These are phyloP conservation scores for Rutstroemia sp. DNA, from an alignment of 2,329 filamentous ascomycete species.

Conservation along the genomic window DNA sequence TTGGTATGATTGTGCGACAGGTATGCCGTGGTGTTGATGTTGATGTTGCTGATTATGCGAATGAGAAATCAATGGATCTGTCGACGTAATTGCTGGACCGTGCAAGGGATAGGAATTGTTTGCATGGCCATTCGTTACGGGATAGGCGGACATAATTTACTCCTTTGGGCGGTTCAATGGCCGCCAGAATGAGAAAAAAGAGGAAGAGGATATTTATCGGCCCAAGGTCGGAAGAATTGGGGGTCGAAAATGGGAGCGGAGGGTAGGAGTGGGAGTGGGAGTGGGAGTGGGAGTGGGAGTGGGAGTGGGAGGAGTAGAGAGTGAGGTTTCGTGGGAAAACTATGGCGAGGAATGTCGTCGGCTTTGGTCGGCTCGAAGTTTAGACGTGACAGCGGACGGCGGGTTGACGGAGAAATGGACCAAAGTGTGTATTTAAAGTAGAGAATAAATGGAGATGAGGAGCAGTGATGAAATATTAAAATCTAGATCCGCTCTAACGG, in stretches of 20 bases:
- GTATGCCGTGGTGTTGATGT: not conserved
- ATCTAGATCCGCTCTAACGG: too few species aligned
- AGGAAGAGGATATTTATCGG: conserved; percentile 4
- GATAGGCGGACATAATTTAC: conserved; percentile 10
- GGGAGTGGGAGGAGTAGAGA: too few species aligned
- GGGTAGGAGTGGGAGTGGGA: too few species aligned
- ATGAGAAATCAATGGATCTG: conserved; percentile 7
- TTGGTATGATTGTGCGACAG: conserved; percentile 5
- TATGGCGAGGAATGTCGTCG: too few species aligned
- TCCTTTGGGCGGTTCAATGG: not conserved
- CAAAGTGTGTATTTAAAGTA: too few species aligned
- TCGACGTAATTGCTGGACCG: conserved; percentile 5
- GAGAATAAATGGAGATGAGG: too few species aligned
- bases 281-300: too few species aligned
- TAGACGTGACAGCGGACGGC: too few species aligned
- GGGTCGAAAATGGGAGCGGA: not conserved
- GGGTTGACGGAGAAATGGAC: too few species aligned
- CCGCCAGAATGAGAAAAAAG: not conserved
- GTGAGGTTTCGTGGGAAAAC: too few species aligned
- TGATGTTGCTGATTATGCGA: conserved; percentile 9
- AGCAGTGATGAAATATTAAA: too few species aligned
- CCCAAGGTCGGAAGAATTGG: conserved; percentile 6
- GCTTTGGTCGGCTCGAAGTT: too few species aligned
- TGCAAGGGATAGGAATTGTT: conserved; percentile 7
- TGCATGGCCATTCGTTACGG: conserved; percentile 1